Conservation (phyloP, 305 asterid genomes). For the Solanum aculeatissimum region DNA sequence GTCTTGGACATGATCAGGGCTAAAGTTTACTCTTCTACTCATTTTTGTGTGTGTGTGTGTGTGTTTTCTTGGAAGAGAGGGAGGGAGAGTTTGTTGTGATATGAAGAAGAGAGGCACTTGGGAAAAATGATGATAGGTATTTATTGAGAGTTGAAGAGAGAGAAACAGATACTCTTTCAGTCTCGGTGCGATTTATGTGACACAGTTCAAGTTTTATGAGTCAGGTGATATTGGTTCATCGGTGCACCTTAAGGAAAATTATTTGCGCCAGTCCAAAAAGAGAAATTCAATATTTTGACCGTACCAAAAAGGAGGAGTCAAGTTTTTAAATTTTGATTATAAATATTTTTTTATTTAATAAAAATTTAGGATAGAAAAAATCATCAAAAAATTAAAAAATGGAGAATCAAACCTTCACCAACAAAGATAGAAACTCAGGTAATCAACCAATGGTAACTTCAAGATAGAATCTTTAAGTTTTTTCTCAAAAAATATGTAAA, state of each 20-base stretch:
- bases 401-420: too few species aligned
- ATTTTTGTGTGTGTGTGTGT: neutral
- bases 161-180: neutral
- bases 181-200: neutral
- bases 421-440: too few species aligned
- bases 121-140: neutral
- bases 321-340: too few species aligned
- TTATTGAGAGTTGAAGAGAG: conserved; percentile 7
- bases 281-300: too few species aligned
- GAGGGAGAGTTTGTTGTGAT: neutral
- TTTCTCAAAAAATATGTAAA: neutral
- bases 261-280: too few species aligned
- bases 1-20: conserved; percentile 8
- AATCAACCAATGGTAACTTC: too few species aligned
- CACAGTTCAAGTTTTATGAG: neutral
- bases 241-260: too few species aligned
- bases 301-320: neutral
- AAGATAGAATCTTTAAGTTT: too few species aligned
- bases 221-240: too few species aligned
- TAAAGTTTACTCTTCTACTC: conserved; percentile 16
- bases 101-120: neutral
- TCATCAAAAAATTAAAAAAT: too few species aligned
- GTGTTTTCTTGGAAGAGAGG: neutral
- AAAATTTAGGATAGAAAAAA: too few species aligned
- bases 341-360: too few species aligned